Base-by-base conservation (phyloP, 495 filamentous ascomycete species). In the Neurospora hispaniola region DNA sequence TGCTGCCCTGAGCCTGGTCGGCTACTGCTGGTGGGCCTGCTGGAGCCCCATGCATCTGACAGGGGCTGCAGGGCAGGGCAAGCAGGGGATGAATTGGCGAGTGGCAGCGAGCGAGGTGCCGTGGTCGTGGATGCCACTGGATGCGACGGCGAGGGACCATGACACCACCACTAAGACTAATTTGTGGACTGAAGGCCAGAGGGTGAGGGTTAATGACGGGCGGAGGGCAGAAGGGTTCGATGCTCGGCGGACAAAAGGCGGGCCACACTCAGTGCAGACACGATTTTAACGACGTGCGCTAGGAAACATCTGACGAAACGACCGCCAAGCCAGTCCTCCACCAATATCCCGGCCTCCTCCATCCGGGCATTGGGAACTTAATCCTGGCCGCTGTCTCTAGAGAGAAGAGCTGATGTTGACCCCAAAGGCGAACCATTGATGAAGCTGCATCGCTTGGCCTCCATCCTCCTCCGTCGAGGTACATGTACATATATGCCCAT, bases 231-330 rank as follows among this genome's bases (percentile, higher is more conserved):
- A 11, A 40, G 9, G 39, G 48, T 59, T 59, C 20, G 12, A 59
- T 59, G 39, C 39, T 5, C 39, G 20, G 48, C 48, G 48, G 48
- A 59, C 48, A 59, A 59, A 59, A 59, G 48, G 23, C 48, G 48
- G 12, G 48, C 48, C 54, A 59, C 48, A 39, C 4, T 31, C 27
- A 31, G 18, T 68, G 31, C 71, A 72, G 46, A 54, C 35, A 62
- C 71, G 23, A 20, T 27, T 48, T 48, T 69, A 72, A 54, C 73
- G 71, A 74, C 73, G 35, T 39, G n/a, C 20, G 42, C 69, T 35
- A 18, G 69, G 59, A 70, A 74, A 74, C 71, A 74, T 74, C 73
- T 74, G 73, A 73, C 73, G 48, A 73, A 70, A 72, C 73, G 23
- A 41, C 73, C 70, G 70, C 69, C 69, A 73, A 73, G 72, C 69